Base-by-base conservation (phyloP, 352 stramenopile genomes). In the Pythium dissotocum region DNA sequence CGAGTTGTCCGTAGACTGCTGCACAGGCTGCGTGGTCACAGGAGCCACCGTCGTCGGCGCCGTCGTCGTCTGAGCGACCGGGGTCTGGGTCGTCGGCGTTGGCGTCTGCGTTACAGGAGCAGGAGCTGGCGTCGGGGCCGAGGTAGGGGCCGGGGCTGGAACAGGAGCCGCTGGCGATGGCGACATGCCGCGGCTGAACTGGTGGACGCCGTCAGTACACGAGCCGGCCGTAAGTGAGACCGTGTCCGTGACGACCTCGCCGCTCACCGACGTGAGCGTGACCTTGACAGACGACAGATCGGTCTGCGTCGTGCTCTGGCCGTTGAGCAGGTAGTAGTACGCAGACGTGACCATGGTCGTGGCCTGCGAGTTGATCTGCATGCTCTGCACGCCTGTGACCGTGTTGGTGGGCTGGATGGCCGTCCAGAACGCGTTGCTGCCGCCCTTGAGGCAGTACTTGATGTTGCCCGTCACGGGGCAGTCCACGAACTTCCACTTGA, bases 381-480 rank as follows among this genome's bases (percentile, higher is more conserved):
- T 36, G 69, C 69, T 83, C 69, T 74, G 24, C 49, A 91, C 71
- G n/a, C 83, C 83, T 4, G 71, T 67, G 36, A 72, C 71, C 24
- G 77, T 69, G 62, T 89, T 88, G 10, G 83, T 67, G 8, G 83
- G 83, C 54, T 91, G 83, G 54, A 91, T 65, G 0, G 83, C 80
- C 32, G 77, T 63, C 80, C 81, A 91, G 58, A 79, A 86, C 38
- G 65, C 46, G 59, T 82, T 89, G 46, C 79, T 89, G 12, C 79
- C 81, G 2, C 48, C 72, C 62, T 89, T 88, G 58, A 88, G 70
- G 64, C 76, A 82, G 64, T 71, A 82, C 65, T 77, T 63, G 63
- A 82, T 58, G 24, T 73, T 74, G 52, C 70, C 58, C 48, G 58
- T 28, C 8, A 77, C 48, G 0, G 72, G 70, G 42, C 76, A 82